phyloP scores from a whole-genome alignment of 2,329 filamentous ascomycete species.

The Claviceps paspali region DNA sequence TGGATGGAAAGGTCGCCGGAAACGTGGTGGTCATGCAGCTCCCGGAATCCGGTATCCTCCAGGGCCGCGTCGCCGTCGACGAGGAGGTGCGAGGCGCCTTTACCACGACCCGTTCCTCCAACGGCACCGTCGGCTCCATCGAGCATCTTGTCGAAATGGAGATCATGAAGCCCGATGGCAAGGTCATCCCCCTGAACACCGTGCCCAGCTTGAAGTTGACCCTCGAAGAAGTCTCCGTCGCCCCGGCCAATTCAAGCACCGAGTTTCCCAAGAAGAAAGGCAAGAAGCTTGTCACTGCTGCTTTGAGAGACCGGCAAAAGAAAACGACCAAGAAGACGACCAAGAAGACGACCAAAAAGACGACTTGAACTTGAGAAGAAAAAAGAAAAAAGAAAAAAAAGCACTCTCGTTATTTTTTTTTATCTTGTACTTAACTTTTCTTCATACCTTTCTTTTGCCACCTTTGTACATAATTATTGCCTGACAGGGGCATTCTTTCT shows the following conservation, averaged over 20 bases:
- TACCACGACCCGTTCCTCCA: background rate
- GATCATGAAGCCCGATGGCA: constrained; percentile 17
- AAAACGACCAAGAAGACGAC: background rate
- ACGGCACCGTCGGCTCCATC: constrained; percentile 1
- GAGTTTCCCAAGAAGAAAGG: constrained; percentile 14
- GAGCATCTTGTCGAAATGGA: constrained; percentile 3
- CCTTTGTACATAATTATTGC: too few relatives aligned
- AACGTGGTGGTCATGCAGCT: constrained; percentile 22
- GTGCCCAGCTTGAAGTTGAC: constrained; percentile 22
- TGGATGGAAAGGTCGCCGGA: constrained; percentile 18
- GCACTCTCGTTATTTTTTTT: background rate
- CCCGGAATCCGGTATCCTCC: constrained; percentile 16
- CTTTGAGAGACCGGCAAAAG: background rate
- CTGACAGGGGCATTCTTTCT: too few relatives aligned
- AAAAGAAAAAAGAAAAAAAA: too few relatives aligned
- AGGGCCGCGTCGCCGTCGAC: constrained; percentile 24
- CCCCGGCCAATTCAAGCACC: constrained; percentile 11
- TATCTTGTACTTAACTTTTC: background rate
- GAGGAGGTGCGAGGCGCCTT: constrained; percentile 19
- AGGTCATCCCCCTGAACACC: constrained; percentile 11
- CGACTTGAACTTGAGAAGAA: too few relatives aligned
- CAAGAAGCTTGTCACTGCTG: constrained; percentile 1
- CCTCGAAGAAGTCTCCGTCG: constrained; percentile 19
- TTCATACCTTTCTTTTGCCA: background rate
- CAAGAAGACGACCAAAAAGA: background rate